These are phyloP conservation scores for Coemansia sp. DNA, from an alignment of 192 early-diverging fungal genomes.

Conservation along the genomic window DNA sequence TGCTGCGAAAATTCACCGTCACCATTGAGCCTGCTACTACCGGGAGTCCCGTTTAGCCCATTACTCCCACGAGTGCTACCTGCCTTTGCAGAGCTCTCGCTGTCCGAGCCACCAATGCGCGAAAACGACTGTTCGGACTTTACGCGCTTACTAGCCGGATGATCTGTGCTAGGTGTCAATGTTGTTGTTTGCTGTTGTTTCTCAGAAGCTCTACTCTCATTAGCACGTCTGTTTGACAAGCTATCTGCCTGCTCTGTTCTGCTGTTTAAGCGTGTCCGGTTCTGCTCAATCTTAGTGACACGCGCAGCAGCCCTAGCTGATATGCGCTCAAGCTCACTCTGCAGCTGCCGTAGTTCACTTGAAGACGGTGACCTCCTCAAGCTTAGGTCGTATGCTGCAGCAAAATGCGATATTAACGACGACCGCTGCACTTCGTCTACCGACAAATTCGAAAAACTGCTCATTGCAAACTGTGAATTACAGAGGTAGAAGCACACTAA, in stretches of 20 bases:
- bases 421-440: constrained; percentile 35
- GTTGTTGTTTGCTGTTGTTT: background rate
- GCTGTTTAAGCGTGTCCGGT: constrained; percentile 6
- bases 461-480: constrained; percentile 13
- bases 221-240: background rate
- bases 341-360: constrained; percentile 35
- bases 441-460: constrained; percentile 15
- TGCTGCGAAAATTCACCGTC: constrained; percentile 11
- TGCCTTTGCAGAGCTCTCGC: constrained; percentile 30
- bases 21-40: background rate
- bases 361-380: constrained; percentile 15
- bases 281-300: constrained; percentile 19
- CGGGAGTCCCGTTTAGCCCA: background rate
- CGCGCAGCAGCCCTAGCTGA: constrained; percentile 23
- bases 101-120: constrained; percentile 30
- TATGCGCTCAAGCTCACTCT: constrained; percentile 39
- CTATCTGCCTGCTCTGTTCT: background rate
- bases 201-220: background rate
- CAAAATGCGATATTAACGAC: constrained; percentile 26
- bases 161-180: constrained; percentile 11
- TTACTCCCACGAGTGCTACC: constrained; percentile 12
- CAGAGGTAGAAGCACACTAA: too few relatives aligned
- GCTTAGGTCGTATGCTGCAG: constrained; percentile 13
- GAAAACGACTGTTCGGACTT: constrained; percentile 10
- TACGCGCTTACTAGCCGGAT: constrained; percentile 33